These are phyloP conservation scores for Leishmania tarentolae DNA, from an alignment of 208 protist species.

Conservation along the genomic window DNA sequence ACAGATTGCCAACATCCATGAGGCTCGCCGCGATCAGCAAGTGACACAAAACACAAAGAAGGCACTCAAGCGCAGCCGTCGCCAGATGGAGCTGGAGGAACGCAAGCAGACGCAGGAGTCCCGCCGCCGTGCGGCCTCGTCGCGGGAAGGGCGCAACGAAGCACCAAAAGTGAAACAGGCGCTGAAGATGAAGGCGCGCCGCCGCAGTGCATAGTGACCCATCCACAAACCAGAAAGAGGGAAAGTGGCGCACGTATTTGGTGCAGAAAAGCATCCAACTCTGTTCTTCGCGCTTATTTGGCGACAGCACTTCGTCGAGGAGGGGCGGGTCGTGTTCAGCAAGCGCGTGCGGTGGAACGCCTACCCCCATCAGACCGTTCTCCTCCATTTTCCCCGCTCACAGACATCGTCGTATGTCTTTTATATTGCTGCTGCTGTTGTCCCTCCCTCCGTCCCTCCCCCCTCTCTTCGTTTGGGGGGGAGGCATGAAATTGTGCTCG, in stretches of 20 bases:
- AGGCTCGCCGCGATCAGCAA: conserved; percentile 32
- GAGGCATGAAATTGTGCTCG: background rate
- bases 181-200: background rate
- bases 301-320: background rate
- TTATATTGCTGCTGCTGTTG: background rate
- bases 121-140: background rate
- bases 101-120: conserved; percentile 14
- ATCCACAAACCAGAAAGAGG: background rate
- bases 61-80: conserved; percentile 40
- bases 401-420: background rate
- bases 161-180: background rate
- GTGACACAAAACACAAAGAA: conserved; percentile 39
- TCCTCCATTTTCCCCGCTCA: background rate
- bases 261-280: background rate
- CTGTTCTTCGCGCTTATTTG: background rate
- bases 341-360: background rate
- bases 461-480: background rate
- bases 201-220: background rate
- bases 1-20: conserved; percentile 30
- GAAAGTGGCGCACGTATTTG: background rate
- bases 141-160: background rate
- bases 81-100: conserved; percentile 38
- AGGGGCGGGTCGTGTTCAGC: background rate
- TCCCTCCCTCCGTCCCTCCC: too few relatives aligned
- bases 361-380: background rate